phyloP scores from a whole-genome alignment of 1,284 basidiomycete genomes.

The Ustanciosporium gigantosporum region DNA sequence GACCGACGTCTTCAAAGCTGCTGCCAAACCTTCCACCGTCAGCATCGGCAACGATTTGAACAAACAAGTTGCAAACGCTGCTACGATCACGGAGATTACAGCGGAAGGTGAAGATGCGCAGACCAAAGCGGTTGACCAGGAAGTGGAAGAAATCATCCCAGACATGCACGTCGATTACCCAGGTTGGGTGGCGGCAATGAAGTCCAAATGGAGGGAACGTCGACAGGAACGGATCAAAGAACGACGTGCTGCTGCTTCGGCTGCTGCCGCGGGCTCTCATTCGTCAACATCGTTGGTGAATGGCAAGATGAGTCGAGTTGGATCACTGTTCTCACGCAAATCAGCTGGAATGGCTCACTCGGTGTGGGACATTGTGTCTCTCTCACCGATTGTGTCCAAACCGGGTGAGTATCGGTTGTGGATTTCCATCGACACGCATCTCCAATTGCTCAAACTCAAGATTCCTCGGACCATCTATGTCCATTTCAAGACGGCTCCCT shows the following conservation, averaged over 20 bases:
- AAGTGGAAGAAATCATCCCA: conserved; percentile 42
- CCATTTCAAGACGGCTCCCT: conserved; percentile 75
- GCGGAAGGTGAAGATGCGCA: conserved; percentile 6
- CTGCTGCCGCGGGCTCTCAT: background rate
- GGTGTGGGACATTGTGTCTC: conserved; percentile 91
- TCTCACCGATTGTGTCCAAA: conserved; percentile 74
- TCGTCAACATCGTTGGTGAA: too few species aligned
- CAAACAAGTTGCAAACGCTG: conserved; percentile 5
- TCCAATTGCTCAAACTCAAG: conserved; percentile 78
- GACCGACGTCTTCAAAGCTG: conserved; percentile 84
- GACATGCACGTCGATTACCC: conserved; percentile 68
- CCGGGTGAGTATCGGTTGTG: conserved; percentile 87
- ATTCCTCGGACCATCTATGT: conserved; percentile 92
- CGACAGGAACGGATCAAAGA: conserved; percentile 62
- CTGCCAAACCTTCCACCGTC: conserved; percentile 23
- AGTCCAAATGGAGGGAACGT: conserved; percentile 75
- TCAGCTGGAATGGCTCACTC: conserved; percentile 70
- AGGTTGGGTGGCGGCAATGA: conserved; percentile 79
- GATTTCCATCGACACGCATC: conserved; percentile 80
- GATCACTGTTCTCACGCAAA: conserved; percentile 76
- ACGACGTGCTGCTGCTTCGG: conserved; percentile 58
- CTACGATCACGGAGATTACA: conserved; percentile 4
- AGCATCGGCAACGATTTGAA: conserved; percentile 23
- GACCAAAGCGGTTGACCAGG: conserved; percentile 18
- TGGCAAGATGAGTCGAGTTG: conserved; percentile 50